Conservation (phyloP, 129 eudicot species). For the sunflower (Helianthus annuus) region DNA sequence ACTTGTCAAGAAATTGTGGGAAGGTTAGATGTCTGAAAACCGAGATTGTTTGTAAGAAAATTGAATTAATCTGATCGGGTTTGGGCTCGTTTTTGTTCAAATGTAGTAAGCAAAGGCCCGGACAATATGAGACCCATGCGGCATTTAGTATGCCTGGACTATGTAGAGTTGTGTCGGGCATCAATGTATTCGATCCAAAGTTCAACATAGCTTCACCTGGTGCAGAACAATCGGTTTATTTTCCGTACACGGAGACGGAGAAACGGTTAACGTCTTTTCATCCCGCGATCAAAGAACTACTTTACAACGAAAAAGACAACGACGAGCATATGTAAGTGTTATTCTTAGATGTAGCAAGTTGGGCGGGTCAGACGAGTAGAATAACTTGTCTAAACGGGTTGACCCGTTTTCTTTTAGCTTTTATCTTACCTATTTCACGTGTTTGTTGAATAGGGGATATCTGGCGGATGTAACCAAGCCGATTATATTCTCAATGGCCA, state of each 20-base stretch:
- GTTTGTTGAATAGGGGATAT: slow-evolving; percentile 57
- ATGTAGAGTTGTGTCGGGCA: slow-evolving; percentile 77
- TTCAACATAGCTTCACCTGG: slow-evolving; percentile 93
- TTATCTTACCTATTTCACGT: background rate
- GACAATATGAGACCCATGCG: slow-evolving; percentile 81
- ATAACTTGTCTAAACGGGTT: background rate
- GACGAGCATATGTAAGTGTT: slow-evolving; percentile 82
- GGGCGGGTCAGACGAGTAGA: background rate
- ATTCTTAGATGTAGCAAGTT: background rate
- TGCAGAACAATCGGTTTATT: slow-evolving; percentile 81
- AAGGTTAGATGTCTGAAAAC: slow-evolving; percentile 51
- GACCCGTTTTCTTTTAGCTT: background rate
- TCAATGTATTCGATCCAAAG: slow-evolving; percentile 82
- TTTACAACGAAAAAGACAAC: slow-evolving; percentile 55
- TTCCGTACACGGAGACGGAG: slow-evolving; percentile 60
- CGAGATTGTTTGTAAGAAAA: background rate
- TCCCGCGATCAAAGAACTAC: slow-evolving; percentile 75
- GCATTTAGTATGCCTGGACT: slow-evolving; percentile 93
- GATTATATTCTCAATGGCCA: slow-evolving; percentile 90
- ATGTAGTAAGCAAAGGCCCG: slow-evolving; percentile 63
- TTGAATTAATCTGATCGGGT: background rate
- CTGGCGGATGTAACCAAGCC: slow-evolving; percentile 72
- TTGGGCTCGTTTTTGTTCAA: slow-evolving; percentile 1
- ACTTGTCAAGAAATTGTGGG: slow-evolving; percentile 96
- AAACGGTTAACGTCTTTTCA: slow-evolving; percentile 58